Percentiles rank a stretch among this genome's conserved stretches.
phyloP scores from a whole-genome alignment of 257 asterid species.

The Prunella vulgaris region DNA sequence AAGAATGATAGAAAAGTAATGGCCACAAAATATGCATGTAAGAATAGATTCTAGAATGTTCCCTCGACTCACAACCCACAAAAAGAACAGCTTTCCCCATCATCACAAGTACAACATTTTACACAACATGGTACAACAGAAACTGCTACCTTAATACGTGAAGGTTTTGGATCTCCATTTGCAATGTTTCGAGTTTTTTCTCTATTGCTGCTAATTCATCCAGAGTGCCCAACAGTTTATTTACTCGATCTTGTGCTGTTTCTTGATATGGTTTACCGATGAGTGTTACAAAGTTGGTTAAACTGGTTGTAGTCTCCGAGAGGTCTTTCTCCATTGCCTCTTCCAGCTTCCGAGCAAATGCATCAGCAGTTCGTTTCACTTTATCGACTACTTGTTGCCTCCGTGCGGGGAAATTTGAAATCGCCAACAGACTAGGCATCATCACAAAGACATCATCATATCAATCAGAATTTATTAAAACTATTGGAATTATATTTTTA shows the following conservation, averaged over 20 bases:
- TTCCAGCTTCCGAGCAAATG: slow-evolving; percentile 76
- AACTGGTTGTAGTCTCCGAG: slow-evolving; percentile 39
- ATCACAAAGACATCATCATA: background rate
- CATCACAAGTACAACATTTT: slow-evolving; percentile 8
- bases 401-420: slow-evolving; percentile 75
- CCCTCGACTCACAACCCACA: background rate
- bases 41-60: background rate
- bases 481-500: background rate
- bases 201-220: slow-evolving; percentile 51
- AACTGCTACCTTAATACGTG: slow-evolving; percentile 43
- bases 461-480: slow-evolving; percentile 15
- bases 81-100: background rate
- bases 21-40: background rate
- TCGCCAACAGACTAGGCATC: slow-evolving; percentile 57
- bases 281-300: slow-evolving; percentile 47
- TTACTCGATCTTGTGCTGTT: slow-evolving; percentile 46
- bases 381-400: slow-evolving; percentile 62
- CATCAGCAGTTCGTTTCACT: slow-evolving; percentile 72
- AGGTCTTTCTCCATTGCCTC: slow-evolving; percentile 88
- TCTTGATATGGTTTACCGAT: slow-evolving; percentile 66
- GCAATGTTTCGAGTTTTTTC: slow-evolving; percentile 49
- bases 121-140: background rate
- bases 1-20: background rate
- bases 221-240: slow-evolving; percentile 43
- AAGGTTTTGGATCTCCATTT: slow-evolving; percentile 70